phyloP scores from a whole-genome alignment of 2,329 filamentous ascomycete species.

The Metarhizium rileyi region DNA sequence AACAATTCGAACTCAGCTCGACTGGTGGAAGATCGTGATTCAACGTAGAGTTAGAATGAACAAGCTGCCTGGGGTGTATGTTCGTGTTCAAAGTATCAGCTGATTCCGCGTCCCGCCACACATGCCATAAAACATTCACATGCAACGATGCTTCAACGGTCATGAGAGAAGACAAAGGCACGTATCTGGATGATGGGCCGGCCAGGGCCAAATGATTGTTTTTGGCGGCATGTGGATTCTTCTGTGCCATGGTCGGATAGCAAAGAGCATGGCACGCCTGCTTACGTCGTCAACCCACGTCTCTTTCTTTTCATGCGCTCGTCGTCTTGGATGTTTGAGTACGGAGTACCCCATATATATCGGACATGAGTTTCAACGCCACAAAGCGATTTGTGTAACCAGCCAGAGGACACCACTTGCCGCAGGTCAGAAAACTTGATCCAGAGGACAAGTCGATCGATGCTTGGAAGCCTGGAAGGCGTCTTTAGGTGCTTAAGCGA shows the following conservation, averaged over 20 bases:
- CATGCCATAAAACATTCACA: neutral
- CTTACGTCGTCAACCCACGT: neutral
- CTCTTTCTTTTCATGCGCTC: neutral
- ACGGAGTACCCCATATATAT: too few relatives aligned
- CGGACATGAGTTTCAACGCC: neutral
- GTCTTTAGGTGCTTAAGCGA: neutral
- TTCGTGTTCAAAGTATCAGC: neutral
- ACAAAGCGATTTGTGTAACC: neutral
- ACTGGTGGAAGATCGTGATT: too few relatives aligned
- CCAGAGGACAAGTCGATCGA: neutral
- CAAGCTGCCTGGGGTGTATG: too few relatives aligned
- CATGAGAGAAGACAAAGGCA: neutral
- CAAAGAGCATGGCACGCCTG: neutral
- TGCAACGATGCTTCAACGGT: neutral
- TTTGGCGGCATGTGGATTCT: neutral
- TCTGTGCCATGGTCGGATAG: neutral
- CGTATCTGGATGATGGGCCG: neutral
- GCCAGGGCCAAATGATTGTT: neutral
- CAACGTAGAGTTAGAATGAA: too few relatives aligned
- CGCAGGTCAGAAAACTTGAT: neutral
- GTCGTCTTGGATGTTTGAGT: neutral
- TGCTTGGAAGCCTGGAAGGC: neutral
- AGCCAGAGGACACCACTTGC: neutral
- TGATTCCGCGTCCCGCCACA: neutral
- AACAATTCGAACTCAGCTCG: too few relatives aligned